phyloP scores from a whole-genome alignment of 2,329 filamentous ascomycete species.

The Epichloe gansuensis region DNA sequence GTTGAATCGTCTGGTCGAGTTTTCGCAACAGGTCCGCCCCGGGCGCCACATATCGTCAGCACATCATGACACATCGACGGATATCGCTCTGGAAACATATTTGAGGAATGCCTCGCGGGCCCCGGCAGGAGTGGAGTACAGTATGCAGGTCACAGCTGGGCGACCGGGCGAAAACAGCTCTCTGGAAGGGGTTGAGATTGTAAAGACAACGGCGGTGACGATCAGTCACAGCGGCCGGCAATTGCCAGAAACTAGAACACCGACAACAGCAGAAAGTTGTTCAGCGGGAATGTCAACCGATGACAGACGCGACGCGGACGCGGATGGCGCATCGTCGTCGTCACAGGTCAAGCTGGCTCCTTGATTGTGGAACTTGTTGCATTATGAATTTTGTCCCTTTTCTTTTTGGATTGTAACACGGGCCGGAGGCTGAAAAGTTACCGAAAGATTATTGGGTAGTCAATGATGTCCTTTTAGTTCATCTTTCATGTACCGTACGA shows the following conservation, averaged over 20 bases:
- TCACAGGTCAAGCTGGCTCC: constrained; percentile 1
- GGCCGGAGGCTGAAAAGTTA: no score
- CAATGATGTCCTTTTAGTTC: no score
- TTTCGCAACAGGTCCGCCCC: constrained; percentile 15
- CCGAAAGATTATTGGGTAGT: no score
- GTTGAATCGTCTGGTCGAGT: constrained; percentile 21
- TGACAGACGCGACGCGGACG: not conserved
- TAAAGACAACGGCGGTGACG: constrained; percentile 3
- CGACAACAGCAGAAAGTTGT: not conserved
- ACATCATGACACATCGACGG: not conserved
- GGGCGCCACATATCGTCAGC: not conserved
- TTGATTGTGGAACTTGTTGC: not conserved
- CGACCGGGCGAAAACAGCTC: not conserved
- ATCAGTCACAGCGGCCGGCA: not conserved
- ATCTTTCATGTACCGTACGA: no score
- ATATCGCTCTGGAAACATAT: constrained; percentile 2
- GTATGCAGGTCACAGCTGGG: not conserved
- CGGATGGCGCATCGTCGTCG: not conserved
- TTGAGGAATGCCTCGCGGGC: not conserved
- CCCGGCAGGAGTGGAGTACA: constrained; percentile 1
- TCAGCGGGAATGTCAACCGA: not conserved
- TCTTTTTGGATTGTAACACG: no score
- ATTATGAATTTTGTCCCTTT: no score
- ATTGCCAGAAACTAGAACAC: not conserved
- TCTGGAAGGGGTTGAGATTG: not conserved